Base-by-base conservation (phyloP, 345 rosid genomes). In the Cardamine chenopodiifolia region DNA sequence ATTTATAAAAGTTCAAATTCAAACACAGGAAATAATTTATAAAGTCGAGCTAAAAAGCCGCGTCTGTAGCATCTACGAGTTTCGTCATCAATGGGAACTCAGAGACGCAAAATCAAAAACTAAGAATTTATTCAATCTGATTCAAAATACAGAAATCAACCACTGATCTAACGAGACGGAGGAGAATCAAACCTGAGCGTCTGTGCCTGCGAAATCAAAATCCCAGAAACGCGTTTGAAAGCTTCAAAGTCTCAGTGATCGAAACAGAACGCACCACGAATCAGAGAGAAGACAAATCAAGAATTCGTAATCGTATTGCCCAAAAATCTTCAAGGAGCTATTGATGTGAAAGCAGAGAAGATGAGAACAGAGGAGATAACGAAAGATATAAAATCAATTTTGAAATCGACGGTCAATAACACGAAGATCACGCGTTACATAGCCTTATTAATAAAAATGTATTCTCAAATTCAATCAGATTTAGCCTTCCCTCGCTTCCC, bases 401-500 rank as follows among this genome's bases (percentile, higher is more conserved):
- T 39, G 49, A 42, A 75, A 52, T 61, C 37, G 74, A 75, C 56
- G 55, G 74, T 76, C 74, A 62, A 61, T 34, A 53, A 59, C 68
- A 60, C 73, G 55, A 68, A 15, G 1, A 29, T 2, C 69, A 75
- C 60, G n/a, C 72, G 65, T 44, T 57, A 20, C 20, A 47, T 23
- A 11, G 7, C 31, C 31, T 26, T 3, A 29, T 29, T 31, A 6
- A 7, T 31, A 31, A 31, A 31, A 2, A 11, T 37, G 4, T 7
- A 19, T 17, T 25, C 58, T 47, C 47, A 6, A 10, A 14, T 42
- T 42, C 29, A 53, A 0, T 42, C 48, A 15, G 1, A 13, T 52
- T 52, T 6, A 17, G 11, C 29, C 39, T 75, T 75, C 79, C 73
- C 79, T 52, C 74, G 63, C 79, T 68, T 60, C 56, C 62, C 63